Evolutionary conservation across 2,329 filamentous ascomycete genomes (phyloP).

Genomic region (Diaporthe humulicola): DNA sequence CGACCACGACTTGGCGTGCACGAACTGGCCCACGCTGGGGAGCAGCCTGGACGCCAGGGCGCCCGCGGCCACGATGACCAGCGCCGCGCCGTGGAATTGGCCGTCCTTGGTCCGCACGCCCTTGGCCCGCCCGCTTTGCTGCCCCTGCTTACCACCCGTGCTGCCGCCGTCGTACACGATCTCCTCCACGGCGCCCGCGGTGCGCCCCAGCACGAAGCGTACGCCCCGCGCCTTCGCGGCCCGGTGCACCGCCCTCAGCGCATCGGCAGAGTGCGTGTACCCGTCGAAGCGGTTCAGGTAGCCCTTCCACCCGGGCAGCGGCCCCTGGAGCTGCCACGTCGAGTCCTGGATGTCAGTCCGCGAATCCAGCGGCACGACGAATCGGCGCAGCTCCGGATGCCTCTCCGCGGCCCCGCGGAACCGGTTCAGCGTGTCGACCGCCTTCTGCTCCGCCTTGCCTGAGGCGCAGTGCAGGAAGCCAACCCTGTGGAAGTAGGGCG

Average conservation of each 20-base stretch:
- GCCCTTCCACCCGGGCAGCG: slow-evolving; percentile 66
- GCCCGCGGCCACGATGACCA: slow-evolving; percentile 66
- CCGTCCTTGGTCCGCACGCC: slow-evolving; percentile 47
- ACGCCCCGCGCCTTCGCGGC: slow-evolving; percentile 47
- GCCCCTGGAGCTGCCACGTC: slow-evolving; percentile 63
- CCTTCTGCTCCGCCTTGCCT: slow-evolving; percentile 18
- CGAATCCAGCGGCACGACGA: slow-evolving; percentile 21
- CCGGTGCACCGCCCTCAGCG: slow-evolving; percentile 61
- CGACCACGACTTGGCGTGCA: slow-evolving; percentile 70
- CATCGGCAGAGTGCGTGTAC: slow-evolving; percentile 68
- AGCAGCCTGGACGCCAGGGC: slow-evolving; percentile 61
- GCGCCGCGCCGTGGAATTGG: slow-evolving; percentile 47
- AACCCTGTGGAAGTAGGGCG: slow-evolving; percentile 62
- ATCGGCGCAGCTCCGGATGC: background rate
- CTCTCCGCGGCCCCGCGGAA: slow-evolving; percentile 13
- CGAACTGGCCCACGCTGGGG: slow-evolving; percentile 62
- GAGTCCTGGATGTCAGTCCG: slow-evolving; percentile 55
- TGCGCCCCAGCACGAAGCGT: slow-evolving; percentile 14
- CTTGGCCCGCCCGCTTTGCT: no score
- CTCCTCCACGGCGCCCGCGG: slow-evolving; percentile 48
- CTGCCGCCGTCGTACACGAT: slow-evolving; percentile 53
- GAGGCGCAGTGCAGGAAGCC: slow-evolving; percentile 56
- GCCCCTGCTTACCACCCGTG: background rate
- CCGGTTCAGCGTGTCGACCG: slow-evolving; percentile 24
- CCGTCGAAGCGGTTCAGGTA: slow-evolving; percentile 71